Percentiles rank a stretch among this genome's conserved stretches.
Conservation (phyloP, 2,329 filamentous ascomycete genomes). For the Curvularia verruculosa region DNA sequence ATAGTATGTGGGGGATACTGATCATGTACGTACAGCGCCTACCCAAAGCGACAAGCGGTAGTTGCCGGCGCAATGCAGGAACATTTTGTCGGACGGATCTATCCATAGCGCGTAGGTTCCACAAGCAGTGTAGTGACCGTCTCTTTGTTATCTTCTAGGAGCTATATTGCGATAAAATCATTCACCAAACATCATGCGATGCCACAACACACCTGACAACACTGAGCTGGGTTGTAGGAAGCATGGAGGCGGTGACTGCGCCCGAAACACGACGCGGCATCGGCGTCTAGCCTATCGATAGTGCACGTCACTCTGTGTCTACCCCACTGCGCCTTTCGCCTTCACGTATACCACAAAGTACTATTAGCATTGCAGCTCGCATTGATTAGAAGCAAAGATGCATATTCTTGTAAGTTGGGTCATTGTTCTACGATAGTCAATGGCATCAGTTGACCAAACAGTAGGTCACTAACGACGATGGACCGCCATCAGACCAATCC, state of each 20-base stretch:
- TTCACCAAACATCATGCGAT: neutral
- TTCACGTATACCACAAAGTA: conserved; percentile 14
- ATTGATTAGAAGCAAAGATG: conserved; percentile 30
- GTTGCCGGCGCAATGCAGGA: conserved; percentile 12
- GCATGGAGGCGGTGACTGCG: conserved; percentile 16
- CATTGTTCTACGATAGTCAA: neutral
- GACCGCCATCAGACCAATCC: conserved; percentile 57
- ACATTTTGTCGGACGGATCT: conserved; percentile 14
- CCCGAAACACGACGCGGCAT: conserved; percentile 2
- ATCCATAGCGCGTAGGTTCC: conserved; percentile 16
- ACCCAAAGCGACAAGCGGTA: neutral
- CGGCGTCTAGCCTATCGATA: conserved; percentile 28
- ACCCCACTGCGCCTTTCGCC: conserved; percentile 23
- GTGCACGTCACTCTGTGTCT: conserved; percentile 27
- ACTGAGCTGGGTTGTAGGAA: neutral
- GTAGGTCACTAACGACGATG: conserved; percentile 60
- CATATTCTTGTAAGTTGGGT: conserved; percentile 46
- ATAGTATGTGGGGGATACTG: neutral
- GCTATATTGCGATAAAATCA: neutral
- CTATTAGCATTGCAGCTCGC: conserved; percentile 4
- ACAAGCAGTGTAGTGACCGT: neutral
- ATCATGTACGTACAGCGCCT: neutral
- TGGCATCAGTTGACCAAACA: conserved; percentile 10
- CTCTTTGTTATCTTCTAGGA: conserved; percentile 1
- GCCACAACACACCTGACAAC: neutral